These are phyloP conservation scores for Trypanosoma congolense DNA, from an alignment of 208 protist species.

Conservation along the genomic window DNA sequence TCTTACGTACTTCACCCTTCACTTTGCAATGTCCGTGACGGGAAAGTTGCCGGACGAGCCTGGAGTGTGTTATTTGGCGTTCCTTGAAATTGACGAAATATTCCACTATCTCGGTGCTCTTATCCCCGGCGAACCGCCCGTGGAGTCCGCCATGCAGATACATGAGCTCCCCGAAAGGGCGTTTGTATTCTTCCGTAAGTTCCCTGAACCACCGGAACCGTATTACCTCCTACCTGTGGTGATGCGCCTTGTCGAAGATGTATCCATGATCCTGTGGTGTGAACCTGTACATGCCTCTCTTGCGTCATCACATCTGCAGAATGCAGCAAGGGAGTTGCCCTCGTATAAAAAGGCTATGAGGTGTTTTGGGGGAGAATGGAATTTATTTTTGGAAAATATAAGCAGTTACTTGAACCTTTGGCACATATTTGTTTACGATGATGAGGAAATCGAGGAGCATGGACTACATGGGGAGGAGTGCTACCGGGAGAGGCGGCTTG, in stretches of 20 bases:
- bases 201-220: no score
- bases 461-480: background rate
- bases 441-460: conserved; percentile 11
- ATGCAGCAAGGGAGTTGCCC: conserved; percentile 59
- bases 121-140: no score
- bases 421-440: conserved; percentile 32
- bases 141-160: no score
- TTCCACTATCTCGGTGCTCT: no score
- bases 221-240: conserved; percentile 37
- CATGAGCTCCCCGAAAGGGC: no score
- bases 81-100: no score
- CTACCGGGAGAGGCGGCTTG: background rate
- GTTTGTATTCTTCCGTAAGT: no score
- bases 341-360: conserved; percentile 48
- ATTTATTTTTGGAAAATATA: conserved; percentile 40
- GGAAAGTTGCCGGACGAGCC: no score
- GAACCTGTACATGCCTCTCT: conserved; percentile 61
- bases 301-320: conserved; percentile 58
- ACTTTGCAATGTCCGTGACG: no score
- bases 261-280: conserved; percentile 60
- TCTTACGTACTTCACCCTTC: no score
- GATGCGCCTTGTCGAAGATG: conserved; percentile 66
- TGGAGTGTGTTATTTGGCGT: no score
- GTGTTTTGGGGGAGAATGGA: conserved; percentile 61
- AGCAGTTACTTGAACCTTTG: conserved; percentile 37